phyloP scores from a whole-genome alignment of 306 rosid genomes.

The Fragaria iinumae region DNA sequence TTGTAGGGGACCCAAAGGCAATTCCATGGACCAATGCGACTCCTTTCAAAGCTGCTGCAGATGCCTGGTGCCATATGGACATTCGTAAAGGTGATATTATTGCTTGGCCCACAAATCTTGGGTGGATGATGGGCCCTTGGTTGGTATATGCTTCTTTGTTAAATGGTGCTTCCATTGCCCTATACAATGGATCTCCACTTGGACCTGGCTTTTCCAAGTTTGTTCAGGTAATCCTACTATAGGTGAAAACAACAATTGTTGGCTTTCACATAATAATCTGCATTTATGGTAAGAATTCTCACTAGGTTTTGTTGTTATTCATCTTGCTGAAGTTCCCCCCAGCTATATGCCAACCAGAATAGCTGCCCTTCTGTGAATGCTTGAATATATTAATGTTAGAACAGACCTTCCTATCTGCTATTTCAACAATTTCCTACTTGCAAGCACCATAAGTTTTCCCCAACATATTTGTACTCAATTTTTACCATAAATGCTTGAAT shows the following conservation, averaged over 20 bases:
- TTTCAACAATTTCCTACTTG: neutral
- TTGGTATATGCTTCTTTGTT: conserved; percentile 85
- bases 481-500: conserved; percentile 4
- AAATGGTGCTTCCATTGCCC: conserved; percentile 90
- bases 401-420: neutral
- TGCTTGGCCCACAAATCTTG: conserved; percentile 97
- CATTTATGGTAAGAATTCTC: neutral
- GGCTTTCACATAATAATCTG: neutral
- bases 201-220: conserved; percentile 86
- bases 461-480: neutral
- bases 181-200: conserved; percentile 87
- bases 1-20: conserved; percentile 92
- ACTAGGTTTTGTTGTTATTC: neutral
- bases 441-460: neutral
- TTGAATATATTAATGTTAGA: neutral
- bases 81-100: conserved; percentile 75
- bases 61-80: conserved; percentile 95
- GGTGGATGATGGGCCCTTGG: conserved; percentile 99
- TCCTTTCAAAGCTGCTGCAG: conserved; percentile 93
- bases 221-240: conserved; percentile 58
- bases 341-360: neutral
- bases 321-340: neutral
- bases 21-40: conserved; percentile 89
- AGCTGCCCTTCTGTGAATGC: neutral
- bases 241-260: neutral